A percentile compares a stretch with the other conserved stretches of the same genome.
These are phyloP conservation scores for Pleurotus giganteus DNA, from an alignment of 768 basidiomycete species.

Conservation along the genomic window DNA sequence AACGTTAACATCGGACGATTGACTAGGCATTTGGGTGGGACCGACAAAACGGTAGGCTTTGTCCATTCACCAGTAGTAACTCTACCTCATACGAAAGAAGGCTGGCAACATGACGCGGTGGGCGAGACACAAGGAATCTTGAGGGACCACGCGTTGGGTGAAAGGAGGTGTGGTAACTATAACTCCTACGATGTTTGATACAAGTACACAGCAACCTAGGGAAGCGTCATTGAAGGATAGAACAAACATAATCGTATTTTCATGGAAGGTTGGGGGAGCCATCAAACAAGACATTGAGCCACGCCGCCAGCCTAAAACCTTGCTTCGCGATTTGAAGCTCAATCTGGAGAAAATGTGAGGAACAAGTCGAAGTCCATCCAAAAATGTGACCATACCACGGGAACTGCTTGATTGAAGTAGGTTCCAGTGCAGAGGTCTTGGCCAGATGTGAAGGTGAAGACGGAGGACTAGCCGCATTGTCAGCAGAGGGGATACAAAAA, in stretches of 20 bases:
- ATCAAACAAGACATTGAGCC: conserved; percentile 49
- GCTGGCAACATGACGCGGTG: too few species aligned
- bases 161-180: too few species aligned
- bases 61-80: too few species aligned
- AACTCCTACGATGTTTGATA: too few species aligned
- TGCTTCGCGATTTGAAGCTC: conserved; percentile 45
- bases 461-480: conserved; percentile 29
- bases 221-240: too few species aligned
- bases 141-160: too few species aligned
- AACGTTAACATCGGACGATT: too few species aligned
- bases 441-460: conserved; percentile 38
- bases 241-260: conserved; percentile 12
- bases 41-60: too few species aligned
- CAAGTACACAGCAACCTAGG: too few species aligned
- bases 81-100: too few species aligned
- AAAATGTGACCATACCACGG: conserved; percentile 25
- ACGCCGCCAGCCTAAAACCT: conserved; percentile 47
- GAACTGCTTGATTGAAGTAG: conserved; percentile 34
- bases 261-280: conserved; percentile 34
- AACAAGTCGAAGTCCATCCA: neutral
- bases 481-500: neutral
- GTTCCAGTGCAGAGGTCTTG: conserved; percentile 44
- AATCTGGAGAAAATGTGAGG: conserved; percentile 26
- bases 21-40: too few species aligned
- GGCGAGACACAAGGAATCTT: too few species aligned